Conservation (phyloP, 1,284 basidiomycete species). For the Austroboletus novae-zelandiae region DNA sequence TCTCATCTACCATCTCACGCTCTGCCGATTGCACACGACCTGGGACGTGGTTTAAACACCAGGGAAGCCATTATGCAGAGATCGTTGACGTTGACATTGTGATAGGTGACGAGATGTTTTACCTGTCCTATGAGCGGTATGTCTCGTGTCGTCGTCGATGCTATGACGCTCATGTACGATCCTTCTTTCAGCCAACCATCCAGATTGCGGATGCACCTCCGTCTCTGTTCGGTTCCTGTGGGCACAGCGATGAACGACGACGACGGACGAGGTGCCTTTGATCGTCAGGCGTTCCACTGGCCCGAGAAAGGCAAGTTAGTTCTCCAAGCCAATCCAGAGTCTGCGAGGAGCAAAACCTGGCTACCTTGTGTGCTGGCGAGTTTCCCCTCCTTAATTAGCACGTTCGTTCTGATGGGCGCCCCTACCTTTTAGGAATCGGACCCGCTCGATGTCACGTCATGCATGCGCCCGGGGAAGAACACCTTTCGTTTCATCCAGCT, state of each 20-base stretch:
- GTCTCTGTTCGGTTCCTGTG: slow-evolving; percentile 22
- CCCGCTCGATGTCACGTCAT: slow-evolving; percentile 29
- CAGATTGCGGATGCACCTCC: slow-evolving; percentile 20
- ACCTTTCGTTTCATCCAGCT: slow-evolving; percentile 31
- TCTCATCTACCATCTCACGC: not conserved
- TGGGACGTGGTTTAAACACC: slow-evolving; percentile 27
- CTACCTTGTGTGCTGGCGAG: slow-evolving; percentile 27
- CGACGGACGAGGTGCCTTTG: slow-evolving; percentile 3
- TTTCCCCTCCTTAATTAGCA: not conserved
- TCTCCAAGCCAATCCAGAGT: slow-evolving; percentile 28
- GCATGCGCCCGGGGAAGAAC: slow-evolving; percentile 28
- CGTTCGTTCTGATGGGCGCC: not conserved
- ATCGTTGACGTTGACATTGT: slow-evolving; percentile 24
- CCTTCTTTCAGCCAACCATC: slow-evolving; percentile 1
- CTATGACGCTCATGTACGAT: not conserved
- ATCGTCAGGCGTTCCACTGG: slow-evolving; percentile 13
- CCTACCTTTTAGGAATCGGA: slow-evolving; percentile 13
- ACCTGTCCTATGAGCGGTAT: slow-evolving; percentile 16
- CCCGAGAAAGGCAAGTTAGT: slow-evolving; percentile 27
- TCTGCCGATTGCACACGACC: slow-evolving; percentile 15
- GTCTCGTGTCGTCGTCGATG: not conserved
- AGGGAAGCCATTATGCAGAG: slow-evolving; percentile 18
- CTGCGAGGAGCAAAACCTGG: slow-evolving; percentile 26
- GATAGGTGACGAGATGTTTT: slow-evolving; percentile 23
- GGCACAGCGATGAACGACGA: not conserved